A percentile compares a stretch with the other conserved stretches of the same genome.
Conservation (phyloP, 257 asterid species). For the Lavandula angustifolia region DNA sequence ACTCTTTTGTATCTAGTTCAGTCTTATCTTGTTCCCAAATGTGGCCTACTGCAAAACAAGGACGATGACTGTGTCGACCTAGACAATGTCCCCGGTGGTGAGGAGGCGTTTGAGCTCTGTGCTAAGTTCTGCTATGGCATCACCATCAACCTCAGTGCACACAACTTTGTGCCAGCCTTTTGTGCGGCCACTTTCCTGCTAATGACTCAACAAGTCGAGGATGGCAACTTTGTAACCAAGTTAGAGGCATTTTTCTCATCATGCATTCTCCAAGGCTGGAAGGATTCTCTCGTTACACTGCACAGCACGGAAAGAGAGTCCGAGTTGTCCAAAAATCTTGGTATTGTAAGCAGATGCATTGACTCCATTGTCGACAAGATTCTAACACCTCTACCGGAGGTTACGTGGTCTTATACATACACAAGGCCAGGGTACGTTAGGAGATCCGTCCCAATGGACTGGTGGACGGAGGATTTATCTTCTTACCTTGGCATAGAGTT, state of each 20-base stretch:
- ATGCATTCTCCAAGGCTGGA: conserved; percentile 73
- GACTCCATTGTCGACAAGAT: conserved; percentile 74
- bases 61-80: conserved; percentile 44
- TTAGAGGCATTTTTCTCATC: conserved; percentile 61
- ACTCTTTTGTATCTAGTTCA: conserved; percentile 37
- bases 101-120: conserved; percentile 64
- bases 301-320: conserved; percentile 41
- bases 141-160: conserved; percentile 63
- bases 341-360: conserved; percentile 60
- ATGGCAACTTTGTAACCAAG: conserved; percentile 53
- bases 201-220: conserved; percentile 65
- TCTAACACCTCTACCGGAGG: conserved; percentile 58
- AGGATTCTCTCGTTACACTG: conserved; percentile 54
- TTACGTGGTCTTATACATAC: conserved; percentile 70
- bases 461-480: conserved; percentile 87
- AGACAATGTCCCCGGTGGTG: conserved; percentile 69
- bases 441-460: conserved; percentile 64
- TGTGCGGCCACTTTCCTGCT: conserved; percentile 71
- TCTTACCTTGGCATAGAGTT: conserved; percentile 51
- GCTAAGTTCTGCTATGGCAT: conserved; percentile 75
- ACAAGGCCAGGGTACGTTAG: conserved; percentile 58
- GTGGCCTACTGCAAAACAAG: conserved; percentile 51
- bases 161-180: conserved; percentile 51
- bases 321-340: conserved; percentile 67
- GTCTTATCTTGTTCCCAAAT: conserved; percentile 60